Base-by-base conservation (phyloP, 768 basidiomycete genomes). In the Boletus tylopilopsis region DNA sequence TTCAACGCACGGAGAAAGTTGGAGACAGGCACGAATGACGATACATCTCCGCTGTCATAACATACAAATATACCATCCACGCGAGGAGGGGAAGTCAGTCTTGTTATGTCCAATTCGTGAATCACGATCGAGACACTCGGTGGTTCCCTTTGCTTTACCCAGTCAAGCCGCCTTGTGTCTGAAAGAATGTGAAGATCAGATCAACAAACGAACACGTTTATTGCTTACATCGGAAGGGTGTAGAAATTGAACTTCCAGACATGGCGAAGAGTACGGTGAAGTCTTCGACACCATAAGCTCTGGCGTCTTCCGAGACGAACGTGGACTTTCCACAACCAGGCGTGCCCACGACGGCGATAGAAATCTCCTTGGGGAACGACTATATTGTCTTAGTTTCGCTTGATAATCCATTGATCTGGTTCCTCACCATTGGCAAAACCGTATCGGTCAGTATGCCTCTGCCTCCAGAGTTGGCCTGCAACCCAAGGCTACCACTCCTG, bases 11-110 rank as follows among this genome's bases (percentile, higher is more conserved):
- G 76, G 27, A 94, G 73, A 41, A 90, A 75, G 25, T 76, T 76
- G 63, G 81, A 76, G 16, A 94, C 76, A 15, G 81, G 83, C 15
- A 66, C 66, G 59, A 90, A 85, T 19, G 91, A 91, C 2, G 71
- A 66, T 48, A 64, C 63, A 49, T 80, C 73, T 1, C 81, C 78
- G 10, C 84, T 79, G 68, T 94, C 89, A 66, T 94, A 96, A 62
- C 93, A 96, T 22, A 96, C 74, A 45, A 96, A 78, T 13, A 86
- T 80, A 1, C 87, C 95, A 54, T 93, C 85, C 43, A 91, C 73
- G 16, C 67, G 64, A 18, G 85, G 84, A 21, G 82, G 70, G 5
- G 71, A 72, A 24, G 76, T 72, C 7, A 86, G 79, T 76, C 82
- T 63, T 33, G 70, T 71, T 35, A 80, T 72, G 56, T 81, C 77